Base-by-base conservation (phyloP, 768 basidiomycete genomes). In the Symmetrospora coprosmae region DNA sequence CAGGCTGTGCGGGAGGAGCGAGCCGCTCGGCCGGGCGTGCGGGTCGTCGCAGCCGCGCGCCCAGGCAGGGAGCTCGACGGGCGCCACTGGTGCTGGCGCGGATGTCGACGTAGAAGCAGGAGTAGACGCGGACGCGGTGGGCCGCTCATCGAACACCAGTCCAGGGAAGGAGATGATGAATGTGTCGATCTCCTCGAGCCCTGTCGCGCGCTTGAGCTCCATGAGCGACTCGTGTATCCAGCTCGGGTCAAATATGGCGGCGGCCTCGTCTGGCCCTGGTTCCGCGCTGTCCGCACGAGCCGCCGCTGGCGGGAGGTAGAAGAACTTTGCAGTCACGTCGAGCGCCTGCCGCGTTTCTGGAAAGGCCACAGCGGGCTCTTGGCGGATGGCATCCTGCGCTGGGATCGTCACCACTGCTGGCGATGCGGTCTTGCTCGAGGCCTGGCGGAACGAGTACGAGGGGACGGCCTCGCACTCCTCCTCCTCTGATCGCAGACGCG, bases 301-400 rank as follows among this genome's bases (percentile, higher is more conserved):
- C 17, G 35, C 40, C 28, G 21, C 21, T 7, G 39, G 43, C 17
- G 55, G 55, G 16, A 63, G 43, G 38, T 63, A 63, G 51, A 53
- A 63, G 52, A 63, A 63, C 38, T 63, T 63, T 25, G 52, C 62
- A 19, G 62, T 63, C 1, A 63, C 46, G 6, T 63, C 62, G 23
- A 63, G 43, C 17, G 51, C 27, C 23, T 33, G 28, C 28, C 52
- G 31, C 14, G 41, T 45, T 58, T 47, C 62, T 1, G 58, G 21
- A 21, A 58, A 58, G 13, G 25, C 30, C 6, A 58, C 55, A 43
- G 55, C 55, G n/a, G 55, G 55, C 37, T 58, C 55, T 31, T 43
- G 55, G n/a, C 28, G 41, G 11, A 58, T 58, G 5, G 38, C 40
- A 8, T 58, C 55, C 37, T 38, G 55, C 14, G 55, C 55, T 6